These are phyloP conservation scores for Podila minutissima DNA, from an alignment of 192 early-diverging fungal genomes.

Conservation along the genomic window DNA sequence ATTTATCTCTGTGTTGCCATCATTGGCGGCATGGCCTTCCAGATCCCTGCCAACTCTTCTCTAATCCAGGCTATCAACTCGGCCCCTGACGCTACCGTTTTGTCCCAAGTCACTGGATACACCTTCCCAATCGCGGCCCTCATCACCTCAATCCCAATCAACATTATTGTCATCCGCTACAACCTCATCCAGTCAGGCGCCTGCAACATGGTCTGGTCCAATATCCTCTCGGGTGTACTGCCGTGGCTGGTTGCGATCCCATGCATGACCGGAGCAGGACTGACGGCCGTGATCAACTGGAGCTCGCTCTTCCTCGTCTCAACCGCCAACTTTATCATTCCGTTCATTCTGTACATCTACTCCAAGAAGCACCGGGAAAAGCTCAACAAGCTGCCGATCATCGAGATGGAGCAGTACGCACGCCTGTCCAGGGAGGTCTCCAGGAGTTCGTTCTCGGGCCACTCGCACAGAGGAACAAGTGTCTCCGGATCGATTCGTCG, in stretches of 20 bases:
- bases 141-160: slow-evolving; percentile 77
- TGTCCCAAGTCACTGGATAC: slow-evolving; percentile 57
- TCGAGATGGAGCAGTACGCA: slow-evolving; percentile 12
- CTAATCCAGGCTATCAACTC: slow-evolving; percentile 54
- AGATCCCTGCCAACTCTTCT: slow-evolving; percentile 50
- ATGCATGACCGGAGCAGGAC: slow-evolving; percentile 70
- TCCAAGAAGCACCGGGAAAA: slow-evolving; percentile 50
- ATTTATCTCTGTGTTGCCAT: slow-evolving; percentile 64
- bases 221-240: slow-evolving; percentile 61
- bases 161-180: slow-evolving; percentile 73
- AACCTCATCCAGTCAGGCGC: slow-evolving; percentile 68
- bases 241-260: slow-evolving; percentile 74
- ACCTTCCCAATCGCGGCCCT: slow-evolving; percentile 65
- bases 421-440: slow-evolving; percentile 14
- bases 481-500: slow-evolving; percentile 21
- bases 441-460: slow-evolving; percentile 26
- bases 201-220: slow-evolving; percentile 45
- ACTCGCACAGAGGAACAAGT: slow-evolving; percentile 11
- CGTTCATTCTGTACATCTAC: slow-evolving; percentile 73
- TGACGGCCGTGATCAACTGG: slow-evolving; percentile 72
- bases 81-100: slow-evolving; percentile 21
- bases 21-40: slow-evolving; percentile 60
- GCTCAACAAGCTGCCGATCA: slow-evolving; percentile 19
- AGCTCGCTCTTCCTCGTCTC: slow-evolving; percentile 71
- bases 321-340: slow-evolving; percentile 73